phyloP scores from a whole-genome alignment of 1,139 yeast species.

The Nematodospora anomalae region DNA sequence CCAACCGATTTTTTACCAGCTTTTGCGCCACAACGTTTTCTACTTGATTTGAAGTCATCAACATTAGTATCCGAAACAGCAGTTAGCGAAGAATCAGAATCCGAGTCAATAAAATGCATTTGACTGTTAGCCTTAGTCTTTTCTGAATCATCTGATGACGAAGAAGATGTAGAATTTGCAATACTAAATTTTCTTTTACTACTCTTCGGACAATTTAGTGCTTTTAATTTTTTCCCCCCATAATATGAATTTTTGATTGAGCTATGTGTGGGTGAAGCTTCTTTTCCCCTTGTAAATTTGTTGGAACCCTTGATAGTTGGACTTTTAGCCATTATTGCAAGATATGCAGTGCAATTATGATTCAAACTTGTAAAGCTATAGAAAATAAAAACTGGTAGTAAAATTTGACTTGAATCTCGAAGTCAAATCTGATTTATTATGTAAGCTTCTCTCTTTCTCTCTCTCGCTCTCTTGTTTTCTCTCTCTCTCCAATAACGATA shows the following conservation, averaged over 20 bases:
- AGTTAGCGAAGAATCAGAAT: conserved; percentile 40
- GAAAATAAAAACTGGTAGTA: too few relatives aligned
- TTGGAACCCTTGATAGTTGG: background rate
- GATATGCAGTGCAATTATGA: too few relatives aligned
- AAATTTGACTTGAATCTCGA: background rate
- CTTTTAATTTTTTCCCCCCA: conserved; percentile 35
- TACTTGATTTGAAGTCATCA: conserved; percentile 12
- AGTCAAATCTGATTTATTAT: background rate
- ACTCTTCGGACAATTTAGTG: conserved; percentile 20
- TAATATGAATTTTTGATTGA: background rate
- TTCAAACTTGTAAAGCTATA: background rate
- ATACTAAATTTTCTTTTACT: conserved; percentile 43
- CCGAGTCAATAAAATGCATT: conserved; percentile 18
- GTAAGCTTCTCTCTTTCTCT: conserved; percentile 3
- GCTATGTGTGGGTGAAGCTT: background rate
- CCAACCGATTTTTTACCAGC: conserved; percentile 9
- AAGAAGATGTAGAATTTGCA: conserved; percentile 37
- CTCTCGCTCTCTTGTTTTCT: conserved; percentile 1
- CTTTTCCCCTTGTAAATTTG: background rate
- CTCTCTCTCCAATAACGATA: background rate
- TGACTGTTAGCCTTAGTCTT: conserved; percentile 10
- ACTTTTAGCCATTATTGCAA: conserved; percentile 1
- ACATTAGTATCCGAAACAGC: conserved; percentile 41
- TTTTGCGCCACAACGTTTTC: background rate
- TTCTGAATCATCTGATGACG: conserved; percentile 25